These are phyloP conservation scores for Boletus rubescentipes DNA, from an alignment of 768 basidiomycete species.

Conservation along the genomic window DNA sequence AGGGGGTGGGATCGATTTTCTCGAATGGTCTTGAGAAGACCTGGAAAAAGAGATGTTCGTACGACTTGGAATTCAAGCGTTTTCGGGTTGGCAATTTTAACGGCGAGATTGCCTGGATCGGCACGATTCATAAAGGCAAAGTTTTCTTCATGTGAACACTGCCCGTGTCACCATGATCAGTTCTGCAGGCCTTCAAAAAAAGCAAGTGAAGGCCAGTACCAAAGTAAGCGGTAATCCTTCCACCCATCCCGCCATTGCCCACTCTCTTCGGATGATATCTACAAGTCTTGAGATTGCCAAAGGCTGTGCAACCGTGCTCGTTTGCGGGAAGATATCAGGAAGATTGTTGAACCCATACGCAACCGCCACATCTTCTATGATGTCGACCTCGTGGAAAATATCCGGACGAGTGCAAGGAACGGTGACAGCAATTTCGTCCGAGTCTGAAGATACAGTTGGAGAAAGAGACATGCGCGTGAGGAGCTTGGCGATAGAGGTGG, in stretches of 20 bases:
- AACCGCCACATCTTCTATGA: conserved; percentile 97
- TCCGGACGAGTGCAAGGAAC: conserved; percentile 97
- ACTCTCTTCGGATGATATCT: conserved; percentile 86
- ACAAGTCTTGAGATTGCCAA: conserved; percentile 85
- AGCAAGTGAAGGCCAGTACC: conserved; percentile 40
- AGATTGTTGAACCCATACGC: conserved; percentile 98
- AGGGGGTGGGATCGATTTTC: conserved; percentile 94
- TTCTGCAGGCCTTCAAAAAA: background rate
- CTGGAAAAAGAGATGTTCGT: conserved; percentile 92
- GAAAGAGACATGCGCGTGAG: conserved; percentile 84
- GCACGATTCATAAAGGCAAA: conserved; percentile 88
- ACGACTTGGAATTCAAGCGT: conserved; percentile 98
- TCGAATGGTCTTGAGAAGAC: conserved; percentile 93
- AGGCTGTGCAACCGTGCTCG: conserved; percentile 93
- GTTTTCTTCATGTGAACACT: conserved; percentile 99
- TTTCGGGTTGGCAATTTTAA: conserved; percentile 96
- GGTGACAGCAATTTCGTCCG: conserved; percentile 70
- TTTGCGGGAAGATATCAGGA: conserved; percentile 86
- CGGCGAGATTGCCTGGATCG: conserved; percentile 78
- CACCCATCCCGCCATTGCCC: conserved; percentile 94
- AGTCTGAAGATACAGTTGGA: conserved; percentile 42
- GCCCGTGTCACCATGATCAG: conserved; percentile 8
- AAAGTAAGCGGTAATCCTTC: conserved; percentile 94
- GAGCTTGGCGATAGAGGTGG: conserved; percentile 65
- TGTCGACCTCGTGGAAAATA: conserved; percentile 96